Base-by-base conservation (phyloP, 257 asterid genomes). In the Solanum clarkiae region DNA sequence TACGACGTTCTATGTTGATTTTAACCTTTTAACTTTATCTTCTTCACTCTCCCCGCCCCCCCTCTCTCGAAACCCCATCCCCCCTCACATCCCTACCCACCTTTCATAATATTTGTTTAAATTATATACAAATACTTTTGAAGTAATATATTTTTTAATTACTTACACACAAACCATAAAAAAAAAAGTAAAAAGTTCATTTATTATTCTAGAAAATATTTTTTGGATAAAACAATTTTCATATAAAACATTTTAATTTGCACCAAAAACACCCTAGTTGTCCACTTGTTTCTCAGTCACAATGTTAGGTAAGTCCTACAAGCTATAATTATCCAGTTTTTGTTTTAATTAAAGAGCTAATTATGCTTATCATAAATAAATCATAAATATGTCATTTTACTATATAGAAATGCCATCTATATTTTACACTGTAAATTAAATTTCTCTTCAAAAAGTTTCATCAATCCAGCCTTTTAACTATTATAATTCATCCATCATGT, bases 101-200 rank as follows among this genome's bases (percentile, higher is more conserved):
- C 1, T 7, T 1, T 4, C 6, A 2, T 13, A 65, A 65, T 26
- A 26, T 15, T 26, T 65, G 1, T 26, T 5, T 14, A 29, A 5
- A 65, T 29, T 65, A 29, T 14, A 65, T 29, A 14, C 2, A 65
- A 62, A 65, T 26, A 0, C 0, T 11, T 62, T 13, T 24, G 13
- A 0, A 63, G 26, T 2, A 26, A 24, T 13, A 24, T 63, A 24
- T 26, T 63, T 24, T 12, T 63, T 22, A 15, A 32, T 36, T 4
- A n/a, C 8, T 62, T 62, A 22, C 11, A 0, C 15, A 65, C 1
- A 1, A 2, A 65, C 7, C 9, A 26, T 65, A 66, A 1, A 66
- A 66, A 9, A 63, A 63, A 3, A 15, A 29, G 1, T 7, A 29
- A 66, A 65, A 14, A 7, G 0, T 29, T 0, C 0, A 66, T 2